Percentiles rank a stretch among this genome's conserved stretches.
Conservation (phyloP, 2,329 filamentous ascomycete genomes). For the Colletotrichum filicis region DNA sequence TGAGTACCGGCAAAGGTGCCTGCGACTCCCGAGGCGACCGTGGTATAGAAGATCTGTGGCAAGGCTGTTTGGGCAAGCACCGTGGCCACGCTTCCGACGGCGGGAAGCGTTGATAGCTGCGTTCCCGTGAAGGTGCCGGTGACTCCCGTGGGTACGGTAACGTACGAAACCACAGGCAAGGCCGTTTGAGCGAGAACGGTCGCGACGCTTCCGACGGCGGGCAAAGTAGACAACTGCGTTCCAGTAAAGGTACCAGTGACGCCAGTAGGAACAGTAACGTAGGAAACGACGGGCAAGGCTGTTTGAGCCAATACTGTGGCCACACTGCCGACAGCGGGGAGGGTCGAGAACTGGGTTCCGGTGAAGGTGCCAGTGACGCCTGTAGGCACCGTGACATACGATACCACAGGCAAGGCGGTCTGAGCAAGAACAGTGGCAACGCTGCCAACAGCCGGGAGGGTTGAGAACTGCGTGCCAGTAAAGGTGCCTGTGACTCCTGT, state of each 20-base stretch:
- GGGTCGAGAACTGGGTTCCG: conserved; percentile 1
- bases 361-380: conserved; percentile 3
- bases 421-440: background rate
- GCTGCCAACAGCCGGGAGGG: background rate
- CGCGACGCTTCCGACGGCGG: background rate
- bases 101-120: background rate
- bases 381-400: background rate
- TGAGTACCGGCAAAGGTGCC: conserved; percentile 3
- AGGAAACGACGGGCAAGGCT: background rate
- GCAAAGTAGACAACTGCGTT: background rate
- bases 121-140: background rate
- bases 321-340: background rate
- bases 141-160: background rate
- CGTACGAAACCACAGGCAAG: background rate
- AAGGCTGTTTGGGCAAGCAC: conserved; percentile 9
- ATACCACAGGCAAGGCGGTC: background rate
- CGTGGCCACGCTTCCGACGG: background rate
- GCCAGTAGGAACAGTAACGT: background rate
- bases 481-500: conserved; percentile 2
- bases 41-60: background rate
- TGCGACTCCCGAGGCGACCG: background rate
- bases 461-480: background rate
- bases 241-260: background rate
- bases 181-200: background rate
- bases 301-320: background rate